These are phyloP conservation scores for Alnus rubra DNA, from an alignment of 306 rosid species.

Conservation along the genomic window DNA sequence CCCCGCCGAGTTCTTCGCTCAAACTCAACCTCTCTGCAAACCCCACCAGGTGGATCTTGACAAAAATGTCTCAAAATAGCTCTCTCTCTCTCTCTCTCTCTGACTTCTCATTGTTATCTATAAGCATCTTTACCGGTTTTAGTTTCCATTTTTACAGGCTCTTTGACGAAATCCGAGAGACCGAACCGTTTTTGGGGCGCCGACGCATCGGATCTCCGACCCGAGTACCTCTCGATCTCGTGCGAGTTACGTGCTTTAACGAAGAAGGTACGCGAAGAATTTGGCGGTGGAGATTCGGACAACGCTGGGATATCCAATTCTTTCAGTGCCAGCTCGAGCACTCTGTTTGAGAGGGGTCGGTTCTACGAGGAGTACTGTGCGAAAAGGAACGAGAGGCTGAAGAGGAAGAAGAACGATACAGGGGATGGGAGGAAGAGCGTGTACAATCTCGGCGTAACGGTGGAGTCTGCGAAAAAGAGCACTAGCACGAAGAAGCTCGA, in stretches of 20 bases:
- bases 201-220: conserved; percentile 54
- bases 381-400: conserved; percentile 84
- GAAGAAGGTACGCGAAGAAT: conserved; percentile 56
- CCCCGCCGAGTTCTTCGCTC: conserved; percentile 43
- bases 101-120: background rate
- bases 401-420: conserved; percentile 48
- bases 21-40: conserved; percentile 46
- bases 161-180: conserved; percentile 55
- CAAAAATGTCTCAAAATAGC: background rate
- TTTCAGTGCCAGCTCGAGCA: conserved; percentile 18
- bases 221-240: conserved; percentile 74
- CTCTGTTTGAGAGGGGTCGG: conserved; percentile 69
- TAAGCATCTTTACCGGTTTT: background rate
- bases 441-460: conserved; percentile 61
- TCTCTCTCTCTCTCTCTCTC: background rate
- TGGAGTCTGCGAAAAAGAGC: conserved; percentile 66
- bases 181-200: conserved; percentile 30
- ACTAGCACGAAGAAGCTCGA: conserved; percentile 54
- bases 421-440: conserved; percentile 29
- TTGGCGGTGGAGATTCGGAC: conserved; percentile 35
- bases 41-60: conserved; percentile 56
- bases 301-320: conserved; percentile 1
- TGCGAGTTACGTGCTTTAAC: conserved; percentile 60
- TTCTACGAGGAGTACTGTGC: conserved; percentile 85
- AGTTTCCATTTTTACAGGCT: conserved; percentile 45